Evolutionary conservation across 75 land plant species (phyloP).

Genomic region (Isoetes taiwanensis): DNA sequence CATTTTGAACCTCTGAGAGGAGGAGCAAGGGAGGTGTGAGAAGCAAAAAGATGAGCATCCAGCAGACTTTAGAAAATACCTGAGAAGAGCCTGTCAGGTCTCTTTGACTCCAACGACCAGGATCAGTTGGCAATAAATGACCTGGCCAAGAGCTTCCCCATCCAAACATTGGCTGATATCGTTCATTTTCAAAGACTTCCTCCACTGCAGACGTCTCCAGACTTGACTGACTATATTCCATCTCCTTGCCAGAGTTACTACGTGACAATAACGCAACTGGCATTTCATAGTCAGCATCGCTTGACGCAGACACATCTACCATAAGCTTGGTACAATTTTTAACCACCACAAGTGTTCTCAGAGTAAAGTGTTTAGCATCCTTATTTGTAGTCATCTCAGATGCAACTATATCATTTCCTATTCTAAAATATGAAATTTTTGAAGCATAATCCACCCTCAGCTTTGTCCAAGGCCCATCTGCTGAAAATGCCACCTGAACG

Average conservation of each 20-base stretch:
- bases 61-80: too few relatives aligned
- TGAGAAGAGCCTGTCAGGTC: constrained; percentile 23
- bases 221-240: background rate
- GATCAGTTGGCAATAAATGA: constrained; percentile 30
- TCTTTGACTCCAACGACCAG: constrained; percentile 31
- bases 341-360: constrained; percentile 68
- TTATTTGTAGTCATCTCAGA: constrained; percentile 59
- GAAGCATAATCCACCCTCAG: constrained; percentile 76
- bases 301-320: constrained; percentile 44
- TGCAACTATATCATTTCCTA: constrained; percentile 65
- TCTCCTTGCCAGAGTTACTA: background rate
- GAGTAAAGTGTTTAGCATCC: constrained; percentile 55
- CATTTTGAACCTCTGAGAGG: too few relatives aligned
- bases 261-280: background rate
- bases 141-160: constrained; percentile 39
- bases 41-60: too few relatives aligned
- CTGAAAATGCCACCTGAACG: constrained; percentile 65
- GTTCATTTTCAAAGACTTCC: constrained; percentile 78
- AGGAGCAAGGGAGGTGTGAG: too few relatives aligned
- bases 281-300: background rate
- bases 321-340: constrained; percentile 51
- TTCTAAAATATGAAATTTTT: constrained; percentile 59
- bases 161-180: constrained; percentile 40
- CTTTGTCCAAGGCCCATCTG: constrained; percentile 72
- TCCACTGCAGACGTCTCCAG: constrained; percentile 22